These are phyloP conservation scores for Leccinum rimulosum DNA, from an alignment of 768 basidiomycete genomes.

Conservation along the genomic window DNA sequence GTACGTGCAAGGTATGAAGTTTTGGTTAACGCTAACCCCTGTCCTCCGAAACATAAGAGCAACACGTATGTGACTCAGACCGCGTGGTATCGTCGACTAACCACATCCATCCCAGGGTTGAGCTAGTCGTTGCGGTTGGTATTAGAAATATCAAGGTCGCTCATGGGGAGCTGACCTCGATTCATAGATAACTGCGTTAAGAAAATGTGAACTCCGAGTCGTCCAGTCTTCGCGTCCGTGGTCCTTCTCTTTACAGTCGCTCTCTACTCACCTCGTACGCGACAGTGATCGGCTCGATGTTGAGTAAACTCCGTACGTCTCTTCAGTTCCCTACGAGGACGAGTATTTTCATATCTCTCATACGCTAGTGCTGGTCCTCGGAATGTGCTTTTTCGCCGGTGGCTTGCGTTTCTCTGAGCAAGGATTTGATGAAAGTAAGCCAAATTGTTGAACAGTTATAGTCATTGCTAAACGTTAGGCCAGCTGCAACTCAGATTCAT, in stretches of 20 bases:
- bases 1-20: conserved; percentile 36
- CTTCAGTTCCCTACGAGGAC: neutral
- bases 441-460: neutral
- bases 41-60: conserved; percentile 41
- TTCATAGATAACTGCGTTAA: conserved; percentile 64
- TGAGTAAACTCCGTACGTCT: conserved; percentile 67
- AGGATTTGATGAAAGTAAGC: conserved; percentile 71
- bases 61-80: conserved; percentile 52
- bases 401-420: conserved; percentile 77
- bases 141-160: neutral
- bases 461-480: conserved; percentile 5
- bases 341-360: conserved; percentile 6
- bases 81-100: neutral
- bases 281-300: conserved; percentile 77
- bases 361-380: conserved; percentile 66
- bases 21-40: conserved; percentile 2
- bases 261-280: conserved; percentile 6
- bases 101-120: conserved; percentile 39
- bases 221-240: conserved; percentile 76
- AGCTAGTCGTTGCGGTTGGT: conserved; percentile 70
- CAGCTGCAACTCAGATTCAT: conserved; percentile 66
- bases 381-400: conserved; percentile 90
- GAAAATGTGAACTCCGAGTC: conserved; percentile 76
- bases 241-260: neutral
- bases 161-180: neutral